Base-by-base conservation (phyloP, 805 yeast genomes). In the Teunomyces aglyptinius region DNA sequence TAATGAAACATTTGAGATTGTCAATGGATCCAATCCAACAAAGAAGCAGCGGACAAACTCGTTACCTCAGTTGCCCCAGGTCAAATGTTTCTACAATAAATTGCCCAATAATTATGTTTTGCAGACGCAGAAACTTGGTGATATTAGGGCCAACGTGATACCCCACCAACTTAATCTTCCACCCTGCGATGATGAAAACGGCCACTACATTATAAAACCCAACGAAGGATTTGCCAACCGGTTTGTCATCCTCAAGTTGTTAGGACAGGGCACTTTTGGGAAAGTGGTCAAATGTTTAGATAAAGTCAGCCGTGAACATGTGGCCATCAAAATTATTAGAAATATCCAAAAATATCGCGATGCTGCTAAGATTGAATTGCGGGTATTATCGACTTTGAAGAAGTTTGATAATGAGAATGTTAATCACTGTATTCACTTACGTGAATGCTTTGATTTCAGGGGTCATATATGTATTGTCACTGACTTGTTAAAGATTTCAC, bases 381-480 rank as follows among this genome's bases (percentile, higher is more conserved):
- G 98, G 41, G 89, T 94, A 10, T 70, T 94, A 49, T 73, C 86
- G 13, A 84, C 92, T 43, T 68, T 89, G 47, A 81, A 85, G 48
- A 78, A 78, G 57, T 82, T 82, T 61, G 97, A 89, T 61, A 81
- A 85, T 26, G 63, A 71, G 26, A 86, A 81, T 64, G 56, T 68
- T 57, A 86, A 80, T 66, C 86, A 81, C 64, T 94, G 98, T 63
- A 85, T 92, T 49, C 92, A 90, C 57, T 67, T 92, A 48, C 75
- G 86, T 24, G 97, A 91, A 57, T 90, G 94, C 60, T 87, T 92
- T 64, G 99, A 94, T 67, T 94, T 78, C 66, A 78, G 94, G 52
- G 89, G 91, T 60, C 99, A 94, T 67, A 89, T 94, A 38, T 91
- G 97, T 70, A 82, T 94, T 46, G 95, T 94, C 1, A 91, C 97